phyloP scores from a whole-genome alignment of 2,329 filamentous ascomycete genomes.

The Cladobotryum mycophilum region DNA sequence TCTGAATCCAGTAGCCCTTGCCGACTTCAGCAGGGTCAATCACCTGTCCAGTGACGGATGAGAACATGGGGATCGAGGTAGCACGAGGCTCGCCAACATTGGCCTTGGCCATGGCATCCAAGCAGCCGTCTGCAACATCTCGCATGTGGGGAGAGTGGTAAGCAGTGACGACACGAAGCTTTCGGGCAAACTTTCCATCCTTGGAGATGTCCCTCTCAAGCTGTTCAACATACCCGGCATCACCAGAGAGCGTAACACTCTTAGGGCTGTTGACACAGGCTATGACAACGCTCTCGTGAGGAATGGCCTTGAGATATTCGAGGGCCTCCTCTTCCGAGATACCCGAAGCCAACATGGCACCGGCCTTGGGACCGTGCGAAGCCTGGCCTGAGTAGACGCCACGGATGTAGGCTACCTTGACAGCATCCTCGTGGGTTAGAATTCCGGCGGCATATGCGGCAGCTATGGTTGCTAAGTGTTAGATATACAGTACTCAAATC shows the following conservation, averaged over 20 bases:
- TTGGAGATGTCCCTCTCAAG: conserved; percentile 11
- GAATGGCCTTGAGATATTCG: conserved; percentile 12
- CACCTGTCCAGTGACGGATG: conserved; percentile 33
- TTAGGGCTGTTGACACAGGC: conserved; percentile 21
- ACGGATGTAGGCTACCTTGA: conserved; percentile 25
- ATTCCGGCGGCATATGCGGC: conserved; percentile 22
- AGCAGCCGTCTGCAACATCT: conserved; percentile 33
- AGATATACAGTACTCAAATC: too few relatives aligned
- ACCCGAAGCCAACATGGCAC: conserved; percentile 24
- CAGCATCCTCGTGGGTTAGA: conserved; percentile 18
- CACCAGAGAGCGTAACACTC: conserved; percentile 20
- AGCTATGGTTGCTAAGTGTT: too few relatives aligned
- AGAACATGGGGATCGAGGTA: conserved; percentile 21
- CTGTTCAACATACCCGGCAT: conserved; percentile 10
- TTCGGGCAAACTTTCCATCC: conserved; percentile 14
- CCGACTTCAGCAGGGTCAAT: conserved; percentile 30
- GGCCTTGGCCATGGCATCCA: conserved; percentile 18
- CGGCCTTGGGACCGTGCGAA: conserved; percentile 1
- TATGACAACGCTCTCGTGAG: conserved; percentile 4
- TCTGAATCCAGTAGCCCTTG: conserved; percentile 14
- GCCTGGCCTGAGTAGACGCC: conserved; percentile 15
- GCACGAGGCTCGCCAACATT: not conserved
- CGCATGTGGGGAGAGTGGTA: conserved; percentile 16
- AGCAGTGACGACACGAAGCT: conserved; percentile 14
- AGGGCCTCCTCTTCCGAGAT: conserved; percentile 9